Conservation (phyloP, 768 basidiomycete species). For the Tricholoma flavovirens region DNA sequence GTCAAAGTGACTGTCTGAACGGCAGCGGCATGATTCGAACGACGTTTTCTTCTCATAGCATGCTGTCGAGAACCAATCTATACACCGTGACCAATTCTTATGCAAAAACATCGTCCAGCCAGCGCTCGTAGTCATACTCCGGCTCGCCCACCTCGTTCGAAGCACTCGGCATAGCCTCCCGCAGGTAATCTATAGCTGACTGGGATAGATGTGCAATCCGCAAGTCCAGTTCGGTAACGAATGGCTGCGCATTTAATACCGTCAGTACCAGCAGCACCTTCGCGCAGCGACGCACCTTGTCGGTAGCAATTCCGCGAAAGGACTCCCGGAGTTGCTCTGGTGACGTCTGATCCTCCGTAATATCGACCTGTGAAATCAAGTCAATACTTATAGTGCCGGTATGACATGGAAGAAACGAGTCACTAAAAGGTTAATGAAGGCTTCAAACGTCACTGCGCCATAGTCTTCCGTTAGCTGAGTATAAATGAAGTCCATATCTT, state of each 20-base stretch:
- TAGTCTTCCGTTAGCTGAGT: conserved; percentile 74
- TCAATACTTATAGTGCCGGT: background rate
- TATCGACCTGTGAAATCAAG: conserved; percentile 63
- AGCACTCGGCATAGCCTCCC: conserved; percentile 68
- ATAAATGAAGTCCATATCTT: conserved; percentile 82
- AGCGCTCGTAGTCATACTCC: conserved; percentile 77
- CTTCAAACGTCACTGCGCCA: conserved; percentile 88
- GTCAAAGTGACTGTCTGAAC: background rate
- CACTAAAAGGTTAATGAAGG: conserved; percentile 91
- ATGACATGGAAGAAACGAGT: conserved; percentile 10
- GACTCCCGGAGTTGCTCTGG: conserved; percentile 88
- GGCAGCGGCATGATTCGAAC: background rate
- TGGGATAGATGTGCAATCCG: conserved; percentile 75
- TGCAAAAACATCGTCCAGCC: conserved; percentile 75
- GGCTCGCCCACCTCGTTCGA: conserved; percentile 51
- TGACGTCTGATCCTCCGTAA: conserved; percentile 93
- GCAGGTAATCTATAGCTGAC: conserved; percentile 73
- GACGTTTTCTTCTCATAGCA: conserved; percentile 5
- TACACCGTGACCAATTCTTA: conserved; percentile 27
- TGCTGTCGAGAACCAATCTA: background rate
- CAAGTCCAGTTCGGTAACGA: conserved; percentile 91
- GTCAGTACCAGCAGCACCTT: background rate
- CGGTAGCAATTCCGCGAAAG: conserved; percentile 85
- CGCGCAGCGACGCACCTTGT: conserved; percentile 57
- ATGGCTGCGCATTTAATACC: conserved; percentile 51